phyloP scores from a whole-genome alignment of 2,329 filamentous ascomycete genomes.

The Trichoderma arundinaceum region DNA sequence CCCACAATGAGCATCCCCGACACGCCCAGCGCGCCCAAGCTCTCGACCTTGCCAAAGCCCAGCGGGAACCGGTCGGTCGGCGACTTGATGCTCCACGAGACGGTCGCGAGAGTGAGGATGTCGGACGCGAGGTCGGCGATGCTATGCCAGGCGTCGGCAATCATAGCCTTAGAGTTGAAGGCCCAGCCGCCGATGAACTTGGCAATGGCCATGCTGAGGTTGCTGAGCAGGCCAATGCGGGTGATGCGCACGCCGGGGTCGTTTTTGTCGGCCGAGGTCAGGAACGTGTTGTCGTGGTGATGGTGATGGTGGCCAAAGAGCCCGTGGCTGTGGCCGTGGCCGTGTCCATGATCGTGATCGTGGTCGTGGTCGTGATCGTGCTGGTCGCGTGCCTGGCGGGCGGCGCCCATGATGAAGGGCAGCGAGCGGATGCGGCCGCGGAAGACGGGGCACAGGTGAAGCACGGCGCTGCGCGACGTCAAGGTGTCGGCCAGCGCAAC shows the following conservation, averaged over 20 bases:
- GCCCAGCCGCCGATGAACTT: constrained; percentile 92
- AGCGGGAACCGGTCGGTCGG: constrained; percentile 83
- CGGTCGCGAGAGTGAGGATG: constrained; percentile 89
- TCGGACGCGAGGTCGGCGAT: constrained; percentile 95
- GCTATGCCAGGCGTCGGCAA: constrained; percentile 94
- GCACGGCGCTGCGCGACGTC: constrained; percentile 31
- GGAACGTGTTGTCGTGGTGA: constrained; percentile 89
- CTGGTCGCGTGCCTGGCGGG: constrained; percentile 45
- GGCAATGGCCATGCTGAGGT: constrained; percentile 89
- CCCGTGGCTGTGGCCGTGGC: constrained; percentile 51
- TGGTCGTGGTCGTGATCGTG: constrained; percentile 61
- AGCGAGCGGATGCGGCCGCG: constrained; percentile 36
- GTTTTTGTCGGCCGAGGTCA: constrained; percentile 84
- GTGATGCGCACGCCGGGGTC: constrained; percentile 69
- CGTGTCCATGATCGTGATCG: constrained; percentile 74
- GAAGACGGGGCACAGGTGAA: constrained; percentile 35
- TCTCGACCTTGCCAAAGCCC: constrained; percentile 98
- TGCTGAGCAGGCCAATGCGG: constrained; percentile 71
- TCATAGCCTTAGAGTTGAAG: constrained; percentile 92
- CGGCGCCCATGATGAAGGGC: constrained; percentile 41
- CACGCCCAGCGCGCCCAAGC: constrained; percentile 88
- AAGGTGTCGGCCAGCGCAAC: constrained; percentile 26
- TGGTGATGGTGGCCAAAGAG: constrained; percentile 62
- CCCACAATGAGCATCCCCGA: constrained; percentile 88
- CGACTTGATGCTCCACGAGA: constrained; percentile 88